Evolutionary conservation across 345 rosid genomes (phyloP).

Genomic region (Dimocarpus longan): DNA sequence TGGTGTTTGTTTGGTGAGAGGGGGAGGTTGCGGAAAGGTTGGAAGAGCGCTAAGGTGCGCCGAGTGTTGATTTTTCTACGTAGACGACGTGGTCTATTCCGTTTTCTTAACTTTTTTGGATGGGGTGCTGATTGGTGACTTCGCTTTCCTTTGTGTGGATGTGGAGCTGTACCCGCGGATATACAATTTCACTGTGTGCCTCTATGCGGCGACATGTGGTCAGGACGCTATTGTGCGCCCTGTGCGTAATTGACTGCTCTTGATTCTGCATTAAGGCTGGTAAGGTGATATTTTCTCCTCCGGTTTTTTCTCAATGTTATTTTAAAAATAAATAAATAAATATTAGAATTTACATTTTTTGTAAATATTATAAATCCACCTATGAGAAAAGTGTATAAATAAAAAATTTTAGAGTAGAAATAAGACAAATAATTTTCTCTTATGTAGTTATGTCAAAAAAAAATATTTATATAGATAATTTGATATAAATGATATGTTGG

Average conservation of each 20-base stretch:
- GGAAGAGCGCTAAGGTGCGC: conserved; percentile 27
- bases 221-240: neutral
- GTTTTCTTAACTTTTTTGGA: conserved; percentile 21
- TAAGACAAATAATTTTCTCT: too few relatives aligned
- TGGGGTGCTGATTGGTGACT: neutral
- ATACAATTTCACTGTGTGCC: neutral
- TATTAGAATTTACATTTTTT: too few relatives aligned
- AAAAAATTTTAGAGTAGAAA: too few relatives aligned
- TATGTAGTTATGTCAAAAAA: too few relatives aligned
- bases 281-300: neutral
- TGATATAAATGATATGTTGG: too few relatives aligned
- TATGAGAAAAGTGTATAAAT: too few relatives aligned
- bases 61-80: neutral
- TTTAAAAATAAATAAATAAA: neutral
- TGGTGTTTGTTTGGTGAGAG: neutral
- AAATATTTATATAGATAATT: too few relatives aligned
- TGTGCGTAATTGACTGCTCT: neutral
- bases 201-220: neutral
- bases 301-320: neutral
- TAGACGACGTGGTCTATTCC: conserved; percentile 38
- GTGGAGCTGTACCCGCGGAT: neutral
- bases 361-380: too few relatives aligned
- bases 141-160: neutral
- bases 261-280: neutral
- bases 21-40: neutral